Percentiles rank a stretch among this genome's conserved stretches.
These are phyloP conservation scores for Coemansia sp. DNA, from an alignment of 192 early-diverging fungal species.

Conservation along the genomic window DNA sequence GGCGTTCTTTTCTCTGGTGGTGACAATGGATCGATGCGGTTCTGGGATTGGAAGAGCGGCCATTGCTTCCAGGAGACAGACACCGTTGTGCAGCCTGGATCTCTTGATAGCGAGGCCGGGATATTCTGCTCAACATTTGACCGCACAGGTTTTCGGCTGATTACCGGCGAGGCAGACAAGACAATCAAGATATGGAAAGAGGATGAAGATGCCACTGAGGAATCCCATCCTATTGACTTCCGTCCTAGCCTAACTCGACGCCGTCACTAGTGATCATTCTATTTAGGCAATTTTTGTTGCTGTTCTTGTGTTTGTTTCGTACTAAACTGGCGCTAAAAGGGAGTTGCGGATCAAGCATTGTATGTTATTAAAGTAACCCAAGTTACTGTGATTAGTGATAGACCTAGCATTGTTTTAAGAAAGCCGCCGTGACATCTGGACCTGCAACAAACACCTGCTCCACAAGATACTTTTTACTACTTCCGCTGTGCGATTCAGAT, in stretches of 20 bases:
- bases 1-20: conserved; percentile 94
- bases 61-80: conserved; percentile 92
- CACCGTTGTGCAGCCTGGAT: conserved; percentile 91
- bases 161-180: conserved; percentile 99
- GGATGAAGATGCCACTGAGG: conserved; percentile 48
- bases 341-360: too few relatives aligned
- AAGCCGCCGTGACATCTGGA: conserved; percentile 24
- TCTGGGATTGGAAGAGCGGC: conserved; percentile 96
- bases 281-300: background rate
- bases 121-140: conserved; percentile 97
- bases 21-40: conserved; percentile 95
- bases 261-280: conserved; percentile 8
- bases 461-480: conserved; percentile 19
- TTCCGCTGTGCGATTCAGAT: background rate
- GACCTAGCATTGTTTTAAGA: conserved; percentile 15
- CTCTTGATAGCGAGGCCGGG: conserved; percentile 92
- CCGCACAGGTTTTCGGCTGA: conserved; percentile 86
- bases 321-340: too few relatives aligned
- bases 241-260: conserved; percentile 37
- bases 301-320: background rate
- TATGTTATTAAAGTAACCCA: too few relatives aligned
- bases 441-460: conserved; percentile 47
- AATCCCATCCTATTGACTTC: conserved; percentile 51
- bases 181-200: conserved; percentile 84
- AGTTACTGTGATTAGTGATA: too few relatives aligned